Evolutionary conservation across 1,284 basidiomycete species (phyloP).

Genomic region (Apiotrichum brassicae): DNA sequence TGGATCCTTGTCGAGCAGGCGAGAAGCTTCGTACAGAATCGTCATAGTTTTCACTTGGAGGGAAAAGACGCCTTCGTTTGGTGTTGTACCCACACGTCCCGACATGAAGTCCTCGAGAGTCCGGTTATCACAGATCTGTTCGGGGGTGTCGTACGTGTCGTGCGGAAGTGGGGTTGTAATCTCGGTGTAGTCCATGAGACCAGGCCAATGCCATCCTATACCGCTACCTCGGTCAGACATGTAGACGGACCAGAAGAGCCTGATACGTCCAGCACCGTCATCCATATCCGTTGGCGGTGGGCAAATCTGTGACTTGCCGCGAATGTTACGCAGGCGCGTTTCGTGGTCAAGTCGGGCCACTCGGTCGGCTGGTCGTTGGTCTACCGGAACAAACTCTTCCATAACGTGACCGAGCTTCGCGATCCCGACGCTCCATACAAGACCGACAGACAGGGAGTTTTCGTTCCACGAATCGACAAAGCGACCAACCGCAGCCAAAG

Average conservation of each 20-base stretch:
- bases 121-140: slow-evolving; percentile 20
- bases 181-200: slow-evolving; percentile 28
- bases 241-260: slow-evolving; percentile 38
- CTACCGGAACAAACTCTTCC: slow-evolving; percentile 18
- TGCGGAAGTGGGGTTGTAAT: slow-evolving; percentile 43
- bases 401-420: slow-evolving; percentile 30
- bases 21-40: slow-evolving; percentile 17
- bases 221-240: slow-evolving; percentile 15
- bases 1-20: slow-evolving; percentile 4
- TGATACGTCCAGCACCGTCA: slow-evolving; percentile 33
- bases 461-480: slow-evolving; percentile 41
- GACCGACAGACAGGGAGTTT: slow-evolving; percentile 12
- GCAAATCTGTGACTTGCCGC: slow-evolving; percentile 24
- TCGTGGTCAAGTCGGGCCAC: slow-evolving; percentile 17
- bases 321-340: slow-evolving; percentile 15
- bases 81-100: neutral
- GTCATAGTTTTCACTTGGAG: slow-evolving; percentile 24
- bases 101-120: slow-evolving; percentile 24
- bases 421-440: slow-evolving; percentile 30
- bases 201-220: slow-evolving; percentile 22
- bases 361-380: slow-evolving; percentile 4
- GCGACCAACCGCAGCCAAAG: slow-evolving; percentile 23
- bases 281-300: slow-evolving; percentile 15
- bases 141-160: slow-evolving; percentile 26
- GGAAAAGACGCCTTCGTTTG: slow-evolving; percentile 18